Evolutionary conservation across 2,329 filamentous ascomycete species (phyloP).

Genomic region (Verticillium albo-atrum): DNA sequence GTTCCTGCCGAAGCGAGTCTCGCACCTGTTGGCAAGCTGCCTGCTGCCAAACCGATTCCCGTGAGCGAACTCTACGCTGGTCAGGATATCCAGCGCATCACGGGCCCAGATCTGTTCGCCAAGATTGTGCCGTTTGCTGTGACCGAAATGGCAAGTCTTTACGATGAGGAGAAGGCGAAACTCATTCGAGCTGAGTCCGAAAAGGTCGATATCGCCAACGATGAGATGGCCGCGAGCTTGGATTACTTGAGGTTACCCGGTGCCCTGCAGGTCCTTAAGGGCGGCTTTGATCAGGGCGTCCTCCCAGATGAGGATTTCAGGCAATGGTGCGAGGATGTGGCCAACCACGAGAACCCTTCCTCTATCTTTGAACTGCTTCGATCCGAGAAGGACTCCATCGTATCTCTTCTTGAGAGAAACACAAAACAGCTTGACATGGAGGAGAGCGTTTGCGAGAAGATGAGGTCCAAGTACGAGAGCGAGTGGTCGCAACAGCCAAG

Average conservation of each 20-base stretch:
- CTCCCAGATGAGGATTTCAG: conserved; percentile 87
- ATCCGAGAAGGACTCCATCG: conserved; percentile 70
- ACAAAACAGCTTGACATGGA: conserved; percentile 92
- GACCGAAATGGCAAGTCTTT: conserved; percentile 92
- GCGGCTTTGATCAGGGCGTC: conserved; percentile 85
- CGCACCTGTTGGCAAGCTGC: conserved; percentile 79
- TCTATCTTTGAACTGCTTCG: conserved; percentile 76
- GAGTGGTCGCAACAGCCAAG: conserved; percentile 99
- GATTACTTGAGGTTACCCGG: conserved; percentile 90
- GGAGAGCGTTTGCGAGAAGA: conserved; percentile 97
- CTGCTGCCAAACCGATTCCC: conserved; percentile 93
- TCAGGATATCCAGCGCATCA: conserved; percentile 95
- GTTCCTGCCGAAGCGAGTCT: conserved; percentile 83
- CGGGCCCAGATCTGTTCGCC: conserved; percentile 92
- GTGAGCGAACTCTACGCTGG: conserved; percentile 95
- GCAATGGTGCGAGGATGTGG: conserved; percentile 90
- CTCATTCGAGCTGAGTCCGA: conserved; percentile 90
- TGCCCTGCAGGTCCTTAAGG: conserved; percentile 86
- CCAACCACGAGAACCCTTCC: conserved; percentile 75
- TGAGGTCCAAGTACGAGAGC: conserved; percentile 92
- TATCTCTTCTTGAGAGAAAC: conserved; percentile 69
- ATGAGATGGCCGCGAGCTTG: conserved; percentile 91
- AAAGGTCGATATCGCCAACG: conserved; percentile 84
- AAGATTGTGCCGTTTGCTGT: conserved; percentile 96
- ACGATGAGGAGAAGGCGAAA: conserved; percentile 98